A percentile compares a stretch with the other conserved stretches of the same genome.
Conservation (phyloP, 2,329 filamentous ascomycete genomes). For the Fusarium sambucinum region DNA sequence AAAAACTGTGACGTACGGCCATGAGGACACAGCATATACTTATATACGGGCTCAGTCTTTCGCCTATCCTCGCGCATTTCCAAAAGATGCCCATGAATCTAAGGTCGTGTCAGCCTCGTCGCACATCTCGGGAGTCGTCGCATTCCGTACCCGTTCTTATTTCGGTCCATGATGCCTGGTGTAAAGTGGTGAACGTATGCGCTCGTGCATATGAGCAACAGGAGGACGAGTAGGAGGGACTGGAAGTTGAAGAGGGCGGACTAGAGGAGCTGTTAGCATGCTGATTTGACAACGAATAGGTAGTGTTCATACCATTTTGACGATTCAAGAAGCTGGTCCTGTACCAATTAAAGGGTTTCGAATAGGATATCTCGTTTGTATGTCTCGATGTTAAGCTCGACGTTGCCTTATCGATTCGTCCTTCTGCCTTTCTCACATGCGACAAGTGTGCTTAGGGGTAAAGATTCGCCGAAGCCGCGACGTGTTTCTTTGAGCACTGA, state of each 20-base stretch:
- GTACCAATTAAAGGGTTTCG: not conserved
- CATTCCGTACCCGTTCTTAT: conserved; percentile 82
- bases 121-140: not conserved
- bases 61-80: conserved; percentile 94
- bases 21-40: conserved; percentile 93
- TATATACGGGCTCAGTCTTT: conserved; percentile 93
- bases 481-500: conserved; percentile 3
- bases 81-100: conserved; percentile 90
- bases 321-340: not conserved
- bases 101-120: conserved; percentile 32
- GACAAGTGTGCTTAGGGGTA: conserved; percentile 53
- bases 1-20: conserved; percentile 72
- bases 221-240: conserved; percentile 91
- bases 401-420: conserved; percentile 18
- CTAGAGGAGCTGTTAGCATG: conserved; percentile 60
- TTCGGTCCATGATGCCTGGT: conserved; percentile 89
- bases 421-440: conserved; percentile 37
- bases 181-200: conserved; percentile 93
- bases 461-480: conserved; percentile 54
- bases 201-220: conserved; percentile 95
- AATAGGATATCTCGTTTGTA: not conserved
- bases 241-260: conserved; percentile 99
- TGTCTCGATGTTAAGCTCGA: conserved; percentile 5
- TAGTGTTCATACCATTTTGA: conserved; percentile 47
- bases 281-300: not conserved